Percentiles rank a stretch among this genome's conserved stretches.
Evolutionary conservation across 257 asterid species (phyloP).

Genomic region (Solanum gracilifrons): DNA sequence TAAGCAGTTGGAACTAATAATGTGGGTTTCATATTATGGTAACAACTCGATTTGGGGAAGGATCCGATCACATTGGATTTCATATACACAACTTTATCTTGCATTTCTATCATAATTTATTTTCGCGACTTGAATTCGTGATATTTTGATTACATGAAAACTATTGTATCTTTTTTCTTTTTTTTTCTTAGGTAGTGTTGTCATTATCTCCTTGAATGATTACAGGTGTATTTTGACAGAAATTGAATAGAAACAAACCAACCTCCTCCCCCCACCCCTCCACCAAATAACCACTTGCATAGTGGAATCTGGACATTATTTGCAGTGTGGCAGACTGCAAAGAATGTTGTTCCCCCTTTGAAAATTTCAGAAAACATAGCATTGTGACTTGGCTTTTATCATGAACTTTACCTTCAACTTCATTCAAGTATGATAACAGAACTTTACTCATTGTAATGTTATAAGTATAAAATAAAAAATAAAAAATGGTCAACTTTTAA

Average conservation of each 20-base stretch:
- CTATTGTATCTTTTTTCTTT: neutral
- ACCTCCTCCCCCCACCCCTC: neutral
- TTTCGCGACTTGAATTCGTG: neutral
- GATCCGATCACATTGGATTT: neutral
- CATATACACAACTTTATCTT: neutral
- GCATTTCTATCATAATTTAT: neutral
- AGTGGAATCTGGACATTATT: slow-evolving; percentile 8
- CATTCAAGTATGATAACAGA: neutral
- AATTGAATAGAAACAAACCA: slow-evolving; percentile 6
- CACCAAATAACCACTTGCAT: neutral
- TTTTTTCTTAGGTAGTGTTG: neutral
- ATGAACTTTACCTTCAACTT: neutral
- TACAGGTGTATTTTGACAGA: neutral
- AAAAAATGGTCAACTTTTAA: neutral
- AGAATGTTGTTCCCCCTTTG: slow-evolving; percentile 12
- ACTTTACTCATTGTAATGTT: neutral
- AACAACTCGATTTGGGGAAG: neutral
- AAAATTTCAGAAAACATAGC: neutral
- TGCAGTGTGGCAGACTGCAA: slow-evolving; percentile 8
- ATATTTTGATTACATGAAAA: neutral
- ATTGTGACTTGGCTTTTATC: neutral
- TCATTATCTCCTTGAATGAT: neutral
- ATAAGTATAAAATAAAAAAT: neutral
- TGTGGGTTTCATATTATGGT: neutral
- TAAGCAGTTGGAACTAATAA: rapidly evolving